phyloP scores from a whole-genome alignment of 2,329 filamentous ascomycete species.

The Sporothrix variecibatus region DNA sequence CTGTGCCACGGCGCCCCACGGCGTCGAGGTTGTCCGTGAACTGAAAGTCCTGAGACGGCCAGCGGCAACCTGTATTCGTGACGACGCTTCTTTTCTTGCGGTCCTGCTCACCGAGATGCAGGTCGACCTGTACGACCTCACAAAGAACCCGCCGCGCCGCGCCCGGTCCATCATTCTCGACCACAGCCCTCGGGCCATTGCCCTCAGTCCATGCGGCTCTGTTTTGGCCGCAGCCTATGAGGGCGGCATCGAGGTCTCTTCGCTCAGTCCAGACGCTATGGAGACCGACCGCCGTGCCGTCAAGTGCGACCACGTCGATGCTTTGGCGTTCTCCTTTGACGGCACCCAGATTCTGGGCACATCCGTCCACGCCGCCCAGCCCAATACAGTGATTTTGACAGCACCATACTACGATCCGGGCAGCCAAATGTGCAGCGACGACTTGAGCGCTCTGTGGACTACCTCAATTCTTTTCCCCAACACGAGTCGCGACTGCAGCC shows the following conservation, averaged over 20 bases:
- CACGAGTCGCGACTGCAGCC: conserved; percentile 75
- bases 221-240: conserved; percentile 84
- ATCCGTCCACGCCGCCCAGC: conserved; percentile 63
- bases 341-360: conserved; percentile 78
- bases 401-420: conserved; percentile 78
- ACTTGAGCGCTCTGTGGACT: conserved; percentile 77
- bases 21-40: conserved; percentile 69
- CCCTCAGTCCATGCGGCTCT: conserved; percentile 76
- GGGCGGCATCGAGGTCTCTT: conserved; percentile 85
- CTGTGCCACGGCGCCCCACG: conserved; percentile 40
- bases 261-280: conserved; percentile 64
- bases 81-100: conserved; percentile 74
- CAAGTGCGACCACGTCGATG: conserved; percentile 75
- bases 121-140: conserved; percentile 80
- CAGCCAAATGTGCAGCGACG: conserved; percentile 64
- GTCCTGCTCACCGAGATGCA: conserved; percentile 81
- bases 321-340: conserved; percentile 73
- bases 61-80: conserved; percentile 73
- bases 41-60: conserved; percentile 78
- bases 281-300: conserved; percentile 71
- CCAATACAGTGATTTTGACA: conserved; percentile 74
- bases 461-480: conserved; percentile 84
- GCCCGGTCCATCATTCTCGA: conserved; percentile 76
- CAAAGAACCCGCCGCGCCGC: conserved; percentile 63
- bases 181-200: conserved; percentile 75